Percentiles rank a stretch among this genome's conserved stretches.
These are phyloP conservation scores for Penicillium polonicum DNA, from an alignment of 2,329 filamentous ascomycete genomes.

Conservation along the genomic window DNA sequence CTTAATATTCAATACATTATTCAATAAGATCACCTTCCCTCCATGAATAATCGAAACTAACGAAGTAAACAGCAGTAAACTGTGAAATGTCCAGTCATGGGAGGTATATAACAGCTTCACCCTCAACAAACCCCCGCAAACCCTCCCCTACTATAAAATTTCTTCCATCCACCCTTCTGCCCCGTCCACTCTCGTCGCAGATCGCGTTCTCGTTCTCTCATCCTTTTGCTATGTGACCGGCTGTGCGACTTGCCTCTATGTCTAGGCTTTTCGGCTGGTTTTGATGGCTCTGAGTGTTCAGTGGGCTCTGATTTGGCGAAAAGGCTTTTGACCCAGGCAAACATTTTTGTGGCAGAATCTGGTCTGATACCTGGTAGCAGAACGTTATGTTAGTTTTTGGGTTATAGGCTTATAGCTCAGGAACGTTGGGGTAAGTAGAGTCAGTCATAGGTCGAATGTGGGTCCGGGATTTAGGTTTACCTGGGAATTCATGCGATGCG, in stretches of 20 bases:
- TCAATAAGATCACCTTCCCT: neutral
- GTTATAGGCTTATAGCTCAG: neutral
- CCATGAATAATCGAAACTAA: neutral
- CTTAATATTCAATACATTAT: neutral
- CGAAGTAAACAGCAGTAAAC: neutral
- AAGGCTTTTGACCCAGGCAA: neutral
- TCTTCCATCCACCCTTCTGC: slow-evolving; percentile 7
- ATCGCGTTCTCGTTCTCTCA: slow-evolving; percentile 4
- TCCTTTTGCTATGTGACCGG: slow-evolving; percentile 3
- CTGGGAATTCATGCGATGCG: neutral
- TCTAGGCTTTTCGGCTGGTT: neutral
- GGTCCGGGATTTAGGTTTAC: neutral
- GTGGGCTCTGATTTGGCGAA: neutral
- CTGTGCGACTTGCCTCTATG: neutral
- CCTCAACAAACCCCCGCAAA: neutral
- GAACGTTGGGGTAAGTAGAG: neutral
- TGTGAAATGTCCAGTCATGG: neutral
- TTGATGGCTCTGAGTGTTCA: neutral
- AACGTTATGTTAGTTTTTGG: neutral
- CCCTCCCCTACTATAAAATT: neutral
- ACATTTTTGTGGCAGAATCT: neutral
- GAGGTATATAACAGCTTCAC: neutral
- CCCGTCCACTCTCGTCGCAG: slow-evolving; percentile 1
- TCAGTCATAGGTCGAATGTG: neutral
- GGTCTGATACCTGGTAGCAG: neutral